A percentile compares a stretch with the other conserved stretches of the same genome.
Evolutionary conservation across 176 grass and related monocot species (phyloP).

Genomic region (Dendrocalamus sinicus): DNA sequence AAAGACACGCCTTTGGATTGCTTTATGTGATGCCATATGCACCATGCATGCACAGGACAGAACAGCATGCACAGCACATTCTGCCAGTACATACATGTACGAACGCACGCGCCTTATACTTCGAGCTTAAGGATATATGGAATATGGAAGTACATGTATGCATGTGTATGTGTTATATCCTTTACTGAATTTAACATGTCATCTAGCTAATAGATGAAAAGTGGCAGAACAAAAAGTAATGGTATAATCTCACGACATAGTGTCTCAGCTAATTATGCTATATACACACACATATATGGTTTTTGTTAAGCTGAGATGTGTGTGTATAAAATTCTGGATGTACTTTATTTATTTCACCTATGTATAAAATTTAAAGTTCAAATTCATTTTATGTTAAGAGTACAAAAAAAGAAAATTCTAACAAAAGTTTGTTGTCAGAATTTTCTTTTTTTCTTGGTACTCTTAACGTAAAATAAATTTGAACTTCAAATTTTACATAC

Average conservation of each 20-base stretch:
- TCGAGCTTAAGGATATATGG: background rate
- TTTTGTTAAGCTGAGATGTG: too few relatives aligned
- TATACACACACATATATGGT: too few relatives aligned
- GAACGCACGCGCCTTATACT: background rate
- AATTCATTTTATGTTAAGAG: too few relatives aligned
- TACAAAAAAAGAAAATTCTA: too few relatives aligned
- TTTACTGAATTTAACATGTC: slow-evolving; percentile 19
- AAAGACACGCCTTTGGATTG: background rate
- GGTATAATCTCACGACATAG: background rate
- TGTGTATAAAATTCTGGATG: too few relatives aligned
- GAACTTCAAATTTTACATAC: too few relatives aligned
- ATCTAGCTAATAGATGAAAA: background rate
- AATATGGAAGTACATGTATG: background rate
- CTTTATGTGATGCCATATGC: slow-evolving; percentile 7
- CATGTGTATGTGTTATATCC: background rate
- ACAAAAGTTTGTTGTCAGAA: too few relatives aligned
- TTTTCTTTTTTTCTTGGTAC: too few relatives aligned
- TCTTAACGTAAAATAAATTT: too few relatives aligned
- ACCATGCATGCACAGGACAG: background rate
- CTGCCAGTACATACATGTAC: slow-evolving; percentile 1
- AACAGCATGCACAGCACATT: background rate
- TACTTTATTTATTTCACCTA: too few relatives aligned
- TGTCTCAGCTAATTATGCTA: too few relatives aligned
- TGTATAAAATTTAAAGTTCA: too few relatives aligned
- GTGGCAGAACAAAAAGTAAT: background rate